Percentiles rank a stretch among this genome's conserved stretches.
Evolutionary conservation across 345 rosid species (phyloP).

Genomic region (Turnera subulata): DNA sequence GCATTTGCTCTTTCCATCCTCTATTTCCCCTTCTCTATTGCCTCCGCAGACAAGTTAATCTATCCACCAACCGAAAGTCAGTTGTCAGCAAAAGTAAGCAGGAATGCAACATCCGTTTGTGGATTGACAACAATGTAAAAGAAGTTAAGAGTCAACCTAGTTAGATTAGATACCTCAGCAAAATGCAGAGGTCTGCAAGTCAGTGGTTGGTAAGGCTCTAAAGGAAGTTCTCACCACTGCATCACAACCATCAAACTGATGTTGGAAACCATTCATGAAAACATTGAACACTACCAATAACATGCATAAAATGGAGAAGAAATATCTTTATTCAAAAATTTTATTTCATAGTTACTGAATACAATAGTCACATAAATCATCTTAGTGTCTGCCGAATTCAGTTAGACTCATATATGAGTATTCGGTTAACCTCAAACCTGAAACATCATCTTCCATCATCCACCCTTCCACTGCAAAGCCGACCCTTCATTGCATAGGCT

Average conservation of each 20-base stretch:
- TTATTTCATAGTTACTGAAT: conserved; percentile 15
- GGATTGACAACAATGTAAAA: conserved; percentile 3
- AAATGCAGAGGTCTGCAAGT: conserved; percentile 53
- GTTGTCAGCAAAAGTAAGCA: conserved; percentile 21
- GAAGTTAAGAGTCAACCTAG: too few species aligned
- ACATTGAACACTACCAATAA: conserved; percentile 14
- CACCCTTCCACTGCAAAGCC: conserved; percentile 21
- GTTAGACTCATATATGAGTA: conserved; percentile 21
- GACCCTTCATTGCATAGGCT: conserved; percentile 13
- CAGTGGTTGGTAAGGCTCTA: conserved; percentile 38
- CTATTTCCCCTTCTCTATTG: conserved; percentile 1
- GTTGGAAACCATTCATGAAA: conserved; percentile 15
- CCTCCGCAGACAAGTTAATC: conserved; percentile 11
- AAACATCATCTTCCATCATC: conserved; percentile 21
- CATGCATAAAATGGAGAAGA: neutral
- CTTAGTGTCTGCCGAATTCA: conserved; percentile 22
- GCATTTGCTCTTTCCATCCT: conserved; percentile 6
- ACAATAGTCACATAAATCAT: conserved; percentile 22
- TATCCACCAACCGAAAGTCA: conserved; percentile 32
- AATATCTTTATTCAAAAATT: neutral
- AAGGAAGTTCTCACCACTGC: conserved; percentile 60
- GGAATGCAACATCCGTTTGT: conserved; percentile 7
- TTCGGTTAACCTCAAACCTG: conserved; percentile 53
- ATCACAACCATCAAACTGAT: conserved; percentile 36
- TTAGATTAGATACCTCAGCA: conserved; percentile 48